Base-by-base conservation (phyloP, 129 eudicot species). In the Scalesia atractyloides region DNA sequence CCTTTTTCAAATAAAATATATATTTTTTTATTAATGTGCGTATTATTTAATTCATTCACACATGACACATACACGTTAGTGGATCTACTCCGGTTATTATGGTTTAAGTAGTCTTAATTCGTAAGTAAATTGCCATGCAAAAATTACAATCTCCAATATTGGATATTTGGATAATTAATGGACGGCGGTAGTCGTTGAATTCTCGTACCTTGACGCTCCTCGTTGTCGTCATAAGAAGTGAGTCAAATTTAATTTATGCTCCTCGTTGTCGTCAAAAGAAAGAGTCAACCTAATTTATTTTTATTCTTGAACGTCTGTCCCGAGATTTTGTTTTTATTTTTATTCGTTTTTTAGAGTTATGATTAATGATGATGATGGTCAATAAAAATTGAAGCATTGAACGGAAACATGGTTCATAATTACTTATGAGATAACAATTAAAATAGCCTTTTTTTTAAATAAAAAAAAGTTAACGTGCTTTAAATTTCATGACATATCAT, bases 121-220 rank as follows among this genome's bases (percentile, higher is more conserved):
- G 17, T 58, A 58, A 58, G 64, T 24, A 58, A 57, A 30, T 24
- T 24, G 9, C 62, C 39, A 24, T 24, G 64, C 64, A 58, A 58
- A 58, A 19, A 26, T 24, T 58, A 26, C 39, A 58, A 58, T 22
- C 22, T 57, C 64, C n/a, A 20, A 22, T n/a, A n/a, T n/a, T n/a
- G n/a, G n/a, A n/a, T n/a, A n/a, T 58, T 58, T 58, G 64, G 64
- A 58, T 58, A 58, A 58, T 12, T 58, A 12, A 58, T 12, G 64
- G 64, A 24, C 64, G 64, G 64, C 5, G 41, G 64, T 12, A 39
- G 12, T 24, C 37, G 37, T 58, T 58, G 64, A 58, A 58, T 58
- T 58, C 41, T 58, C 64, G 64, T 58, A 58, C 64, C 14, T 58
- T 58, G 9, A 58, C 0, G 24, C n/a, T 26, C 64, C 41, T 26